Evolutionary conservation across 441 rosid genomes (phyloP).

Genomic region (Euphorbia schlechtendalii): DNA sequence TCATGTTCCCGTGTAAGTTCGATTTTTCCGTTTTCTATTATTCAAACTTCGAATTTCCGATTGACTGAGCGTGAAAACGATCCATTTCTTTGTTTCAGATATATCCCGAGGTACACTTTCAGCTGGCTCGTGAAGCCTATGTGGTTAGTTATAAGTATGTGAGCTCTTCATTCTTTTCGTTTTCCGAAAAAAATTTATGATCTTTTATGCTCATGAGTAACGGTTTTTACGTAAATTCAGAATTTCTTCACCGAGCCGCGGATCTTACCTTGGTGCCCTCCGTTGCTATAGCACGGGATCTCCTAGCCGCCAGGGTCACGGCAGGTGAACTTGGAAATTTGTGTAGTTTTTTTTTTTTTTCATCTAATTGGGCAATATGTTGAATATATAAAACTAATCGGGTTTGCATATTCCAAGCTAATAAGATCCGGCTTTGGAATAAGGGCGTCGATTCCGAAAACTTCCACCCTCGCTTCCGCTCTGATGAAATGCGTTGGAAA

Average conservation of each 20-base stretch:
- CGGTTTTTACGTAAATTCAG: conserved; percentile 33
- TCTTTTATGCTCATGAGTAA: conserved; percentile 11
- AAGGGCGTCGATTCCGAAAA: conserved; percentile 96
- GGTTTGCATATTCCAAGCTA: conserved; percentile 38
- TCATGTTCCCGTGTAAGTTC: conserved; percentile 95
- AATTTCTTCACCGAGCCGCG: conserved; percentile 96
- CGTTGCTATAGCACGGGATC: conserved; percentile 80
- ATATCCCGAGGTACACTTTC: conserved; percentile 93
- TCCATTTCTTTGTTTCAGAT: conserved; percentile 36
- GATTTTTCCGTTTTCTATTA: conserved; percentile 2
- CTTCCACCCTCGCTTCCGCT: conserved; percentile 71
- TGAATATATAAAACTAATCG: conserved; percentile 14
- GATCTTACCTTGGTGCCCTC: conserved; percentile 97
- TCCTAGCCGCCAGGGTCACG: conserved; percentile 70
- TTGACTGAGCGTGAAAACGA: background rate
- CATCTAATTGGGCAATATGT: background rate
- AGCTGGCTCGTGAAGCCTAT: conserved; percentile 95
- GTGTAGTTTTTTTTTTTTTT: background rate
- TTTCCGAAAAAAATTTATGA: background rate
- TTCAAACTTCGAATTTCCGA: too few species aligned
- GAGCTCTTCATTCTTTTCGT: conserved; percentile 1
- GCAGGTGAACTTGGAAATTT: conserved; percentile 46
- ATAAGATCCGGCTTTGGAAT: conserved; percentile 92
- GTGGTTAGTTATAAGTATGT: conserved; percentile 90
- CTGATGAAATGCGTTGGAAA: conserved; percentile 75